Evolutionary conservation across 257 asterid genomes (phyloP), one percentile per base, ranked within the genome.

Genomic region (Lavandula angustifolia): DNA sequence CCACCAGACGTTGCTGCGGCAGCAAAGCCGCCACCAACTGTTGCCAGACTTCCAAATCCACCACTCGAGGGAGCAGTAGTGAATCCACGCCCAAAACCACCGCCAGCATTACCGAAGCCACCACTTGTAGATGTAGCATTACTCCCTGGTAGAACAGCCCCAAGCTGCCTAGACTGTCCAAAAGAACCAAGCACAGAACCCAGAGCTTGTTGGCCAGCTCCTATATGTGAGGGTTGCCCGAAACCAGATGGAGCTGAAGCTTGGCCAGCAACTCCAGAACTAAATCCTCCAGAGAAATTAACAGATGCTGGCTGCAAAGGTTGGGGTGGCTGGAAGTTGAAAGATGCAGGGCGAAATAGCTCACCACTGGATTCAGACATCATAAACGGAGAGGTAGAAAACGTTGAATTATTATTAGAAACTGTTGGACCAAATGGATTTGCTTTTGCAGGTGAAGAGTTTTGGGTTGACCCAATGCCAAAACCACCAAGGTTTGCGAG

Each of bases 121-220:
- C 80, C 81, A 79, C 69, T 68, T 13, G 92, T 74, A 65, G 95
- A 62, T 79, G 27, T 22, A 66, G 64, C 72, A 73, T 79, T 81
- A 77, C 74, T 84, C 75, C 85, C 96, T 0, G 87, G 83, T 54
- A 83, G 70, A 50, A 89, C 87, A 60, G 82, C 64, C 62, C 99
- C 99, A 69, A 89, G 67, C 82, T 89, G 99, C 76, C 99, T 85
- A 49, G 97, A 84, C 76, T 90, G 97, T 74, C 97, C 99, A 83
- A 92, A 92, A 67, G 81, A 53, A 80, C 99, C 99, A 65, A 92
- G 96, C 59, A 89, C 90, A 9, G 97, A 85, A 42, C 94, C 99
- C 34, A 92, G 80, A 68, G 95, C 88, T 60, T 89, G 84, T 71
- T 92, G 96, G 53, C 96, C 96, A 13, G 81, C 79, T 70, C 99